Evolutionary conservation across 371 early-diverging fungal genomes (phyloP).

Genomic region (Circinella minor): DNA sequence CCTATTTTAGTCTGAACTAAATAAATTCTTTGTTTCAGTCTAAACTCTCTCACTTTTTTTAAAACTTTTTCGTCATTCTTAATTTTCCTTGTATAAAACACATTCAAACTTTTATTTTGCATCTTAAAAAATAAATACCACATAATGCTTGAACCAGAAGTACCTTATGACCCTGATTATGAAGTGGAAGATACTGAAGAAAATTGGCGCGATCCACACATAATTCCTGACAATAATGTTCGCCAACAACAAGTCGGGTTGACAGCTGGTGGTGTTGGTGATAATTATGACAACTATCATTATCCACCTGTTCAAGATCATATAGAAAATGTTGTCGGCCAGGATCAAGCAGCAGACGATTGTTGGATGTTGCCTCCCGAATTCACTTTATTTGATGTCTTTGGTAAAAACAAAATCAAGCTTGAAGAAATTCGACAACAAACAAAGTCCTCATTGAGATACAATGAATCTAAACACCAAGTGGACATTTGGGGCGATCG

Average conservation of each 20-base stretch:
- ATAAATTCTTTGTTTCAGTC: too few species aligned
- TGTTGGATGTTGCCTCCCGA: conserved; percentile 49
- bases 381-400: conserved; percentile 20
- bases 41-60: not conserved
- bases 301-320: too few species aligned
- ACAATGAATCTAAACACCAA: conserved; percentile 40
- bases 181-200: conserved; percentile 18
- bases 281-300: not conserved
- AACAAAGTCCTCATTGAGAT: conserved; percentile 34
- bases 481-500: conserved; percentile 52
- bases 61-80: not conserved
- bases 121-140: too few species aligned
- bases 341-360: conserved; percentile 39
- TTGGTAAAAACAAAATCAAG: conserved; percentile 26
- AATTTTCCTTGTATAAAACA: too few species aligned
- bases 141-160: conserved; percentile 29
- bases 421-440: conserved; percentile 30
- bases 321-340: not conserved
- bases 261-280: not conserved
- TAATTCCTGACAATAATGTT: not conserved
- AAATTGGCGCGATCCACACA: not conserved
- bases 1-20: too few species aligned
- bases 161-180: conserved; percentile 26
- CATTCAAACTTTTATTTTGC: too few species aligned
- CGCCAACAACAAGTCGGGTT: not conserved